A percentile compares a stretch with the other conserved stretches of the same genome.
Conservation (phyloP, 768 basidiomycete genomes). For the Mycena latifolia region DNA sequence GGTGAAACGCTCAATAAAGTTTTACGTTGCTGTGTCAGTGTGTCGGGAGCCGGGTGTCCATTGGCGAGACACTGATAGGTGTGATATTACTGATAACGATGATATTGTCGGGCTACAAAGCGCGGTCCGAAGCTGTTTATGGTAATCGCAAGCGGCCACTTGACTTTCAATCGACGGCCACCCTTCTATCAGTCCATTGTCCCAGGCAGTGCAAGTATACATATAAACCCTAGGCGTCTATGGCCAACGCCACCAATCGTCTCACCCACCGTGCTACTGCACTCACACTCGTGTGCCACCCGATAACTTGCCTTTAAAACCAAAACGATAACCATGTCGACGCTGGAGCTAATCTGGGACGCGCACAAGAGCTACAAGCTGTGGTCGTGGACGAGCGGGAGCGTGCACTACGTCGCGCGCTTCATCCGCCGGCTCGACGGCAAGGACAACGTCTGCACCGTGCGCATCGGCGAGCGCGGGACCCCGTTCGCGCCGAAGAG, state of each 20-base stretch:
- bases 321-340: slow-evolving; percentile 27
- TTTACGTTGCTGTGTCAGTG: too few relatives aligned
- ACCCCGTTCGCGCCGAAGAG: slow-evolving; percentile 6
- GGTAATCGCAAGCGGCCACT: not conserved
- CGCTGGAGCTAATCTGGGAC: slow-evolving; percentile 34
- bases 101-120: too few relatives aligned
- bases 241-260: too few relatives aligned
- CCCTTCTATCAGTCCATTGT: not conserved
- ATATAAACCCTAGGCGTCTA: not conserved
- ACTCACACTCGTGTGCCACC: not conserved
- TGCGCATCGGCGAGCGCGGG: slow-evolving; percentile 32
- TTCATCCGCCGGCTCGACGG: slow-evolving; percentile 25
- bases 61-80: too few relatives aligned
- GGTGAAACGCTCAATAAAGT: too few relatives aligned
- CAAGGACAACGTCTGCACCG: slow-evolving; percentile 20
- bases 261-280: not conserved
- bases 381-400: slow-evolving; percentile 36
- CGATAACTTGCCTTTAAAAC: not conserved
- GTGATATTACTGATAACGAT: too few relatives aligned
- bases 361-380: slow-evolving; percentile 26
- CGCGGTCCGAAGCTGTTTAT: too few relatives aligned
- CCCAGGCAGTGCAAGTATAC: slow-evolving; percentile 4
- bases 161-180: slow-evolving; percentile 6
- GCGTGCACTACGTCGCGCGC: slow-evolving; percentile 32
- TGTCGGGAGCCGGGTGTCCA: too few relatives aligned